Evolutionary conservation across 208 protist species (phyloP), one percentile per base, ranked within the genome.

Genomic region (Leishmania amazonensis): DNA sequence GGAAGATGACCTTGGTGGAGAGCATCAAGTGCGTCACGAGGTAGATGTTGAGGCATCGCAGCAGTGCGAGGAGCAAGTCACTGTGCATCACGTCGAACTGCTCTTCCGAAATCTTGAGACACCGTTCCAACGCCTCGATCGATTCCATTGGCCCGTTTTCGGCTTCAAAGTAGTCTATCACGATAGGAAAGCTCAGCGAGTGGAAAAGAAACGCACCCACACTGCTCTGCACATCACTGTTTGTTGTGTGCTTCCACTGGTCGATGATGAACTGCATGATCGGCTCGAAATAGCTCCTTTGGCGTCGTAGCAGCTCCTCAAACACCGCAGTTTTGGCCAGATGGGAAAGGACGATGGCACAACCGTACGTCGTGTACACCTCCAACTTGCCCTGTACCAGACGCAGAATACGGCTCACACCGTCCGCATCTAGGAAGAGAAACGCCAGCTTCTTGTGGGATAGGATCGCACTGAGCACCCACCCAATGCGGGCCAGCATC

Each of bases 41-140:
- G 88, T 96, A 97, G 42, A 90, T 91, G 75, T 95, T 95, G 58
- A 96, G 78, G 75, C 91, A 96, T 40, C 91, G 89, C 70, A 97
- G 83, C 31, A 87, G 80, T 6, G 83, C 87, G 35, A 95, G 81
- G 72, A 93, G 89, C 28, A 96, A 62, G 13, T 79, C 84, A 19
- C 90, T 81, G 79, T 87, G 80, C 64, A 95, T 57, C 57, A 96
- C 87, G 78, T 97, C 95, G 79, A 91, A 94, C 54, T 83, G 85
- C 81, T 94, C 90, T 65, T 97, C 93, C 24, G 90, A 95, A 51
- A 70, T 80, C 42, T 89, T 91, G 79, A 96, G 47, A 54, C 90
- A 82, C 42, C 82, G 75, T 49, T 94, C 86, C 35, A 96, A 79
- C 38, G 82, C 85, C 54, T 88, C 84, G 64, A 96, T 65, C 38